Percentiles rank a stretch among this genome's conserved stretches.
phyloP scores from a whole-genome alignment of 805 yeast species.

The Nakazawaea populi region DNA sequence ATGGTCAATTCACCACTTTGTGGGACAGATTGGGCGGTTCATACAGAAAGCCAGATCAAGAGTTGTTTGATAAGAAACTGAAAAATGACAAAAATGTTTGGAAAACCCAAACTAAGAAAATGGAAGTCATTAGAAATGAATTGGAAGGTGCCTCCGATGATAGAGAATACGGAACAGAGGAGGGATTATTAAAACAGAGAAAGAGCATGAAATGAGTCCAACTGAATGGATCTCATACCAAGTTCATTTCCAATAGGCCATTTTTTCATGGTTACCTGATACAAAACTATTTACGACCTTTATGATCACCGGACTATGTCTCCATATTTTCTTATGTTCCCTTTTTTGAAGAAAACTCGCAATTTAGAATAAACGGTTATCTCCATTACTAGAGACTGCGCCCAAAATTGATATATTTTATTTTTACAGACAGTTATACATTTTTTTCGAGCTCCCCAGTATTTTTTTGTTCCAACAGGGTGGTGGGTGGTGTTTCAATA shows the following conservation, averaged over 20 bases:
- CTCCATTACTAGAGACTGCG: too few species aligned
- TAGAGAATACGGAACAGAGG: constrained; percentile 64
- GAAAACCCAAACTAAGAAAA: constrained; percentile 62
- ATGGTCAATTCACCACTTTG: constrained; percentile 95
- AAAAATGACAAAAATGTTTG: constrained; percentile 58
- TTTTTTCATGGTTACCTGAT: too few species aligned
- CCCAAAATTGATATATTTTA: too few species aligned
- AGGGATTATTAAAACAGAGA: constrained; percentile 28
- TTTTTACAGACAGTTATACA: too few species aligned
- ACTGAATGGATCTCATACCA: neutral
- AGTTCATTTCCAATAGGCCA: too few species aligned
- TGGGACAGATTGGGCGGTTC: constrained; percentile 97
- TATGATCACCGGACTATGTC: neutral
- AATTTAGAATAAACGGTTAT: too few species aligned
- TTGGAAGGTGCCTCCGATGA: constrained; percentile 79
- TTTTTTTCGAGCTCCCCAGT: too few species aligned
- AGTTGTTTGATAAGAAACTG: constrained; percentile 62
- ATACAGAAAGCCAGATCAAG: constrained; percentile 87
- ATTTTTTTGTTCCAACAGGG: too few species aligned
- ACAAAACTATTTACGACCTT: neutral
- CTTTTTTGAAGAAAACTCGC: too few species aligned
- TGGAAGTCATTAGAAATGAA: constrained; percentile 71
- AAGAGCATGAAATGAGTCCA: neutral
- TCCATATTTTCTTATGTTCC: too few species aligned
- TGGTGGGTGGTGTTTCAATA: too few species aligned